phyloP scores from a whole-genome alignment of 768 basidiomycete species.

The Suillus lakei region DNA sequence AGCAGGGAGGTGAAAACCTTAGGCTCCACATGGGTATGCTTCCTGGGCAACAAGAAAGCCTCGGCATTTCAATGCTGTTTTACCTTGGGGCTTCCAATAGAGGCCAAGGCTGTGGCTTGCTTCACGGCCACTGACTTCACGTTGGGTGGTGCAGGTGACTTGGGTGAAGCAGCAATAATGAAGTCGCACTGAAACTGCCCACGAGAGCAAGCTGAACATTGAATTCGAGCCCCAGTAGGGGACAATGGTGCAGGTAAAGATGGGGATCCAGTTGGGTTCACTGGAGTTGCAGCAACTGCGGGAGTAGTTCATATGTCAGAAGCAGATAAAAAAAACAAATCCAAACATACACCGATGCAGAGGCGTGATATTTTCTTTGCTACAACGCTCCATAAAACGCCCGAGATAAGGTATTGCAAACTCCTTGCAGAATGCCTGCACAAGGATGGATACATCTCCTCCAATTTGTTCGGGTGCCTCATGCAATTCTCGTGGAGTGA shows the following conservation, averaged over 20 bases:
- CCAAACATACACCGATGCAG: not conserved
- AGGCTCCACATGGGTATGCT: not conserved
- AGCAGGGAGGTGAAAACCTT: constrained; percentile 2
- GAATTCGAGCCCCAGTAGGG: not conserved
- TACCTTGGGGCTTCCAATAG: not conserved
- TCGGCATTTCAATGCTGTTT: not conserved
- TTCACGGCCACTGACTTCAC: not conserved
- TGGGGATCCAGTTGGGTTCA: not conserved
- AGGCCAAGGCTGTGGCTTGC: not conserved
- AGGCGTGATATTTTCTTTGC: not conserved
- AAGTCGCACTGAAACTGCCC: not conserved
- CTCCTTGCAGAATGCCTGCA: not conserved
- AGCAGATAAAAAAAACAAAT: not conserved
- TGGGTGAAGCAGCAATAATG: not conserved
- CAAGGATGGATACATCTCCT: too few relatives aligned
- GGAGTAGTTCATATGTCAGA: constrained; percentile 1
- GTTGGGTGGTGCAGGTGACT: not conserved
- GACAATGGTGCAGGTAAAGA: not conserved
- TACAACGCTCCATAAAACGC: not conserved
- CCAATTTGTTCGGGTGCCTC: too few relatives aligned
- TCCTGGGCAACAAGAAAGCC: not conserved
- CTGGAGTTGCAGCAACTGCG: not conserved
- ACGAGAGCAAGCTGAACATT: not conserved
- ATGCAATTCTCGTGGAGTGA: too few relatives aligned
- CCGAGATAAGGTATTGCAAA: not conserved